A percentile compares a stretch with the other conserved stretches of the same genome.
Conservation (phyloP, 495 filamentous ascomycete species). For the Aspergillus ellipticus region DNA sequence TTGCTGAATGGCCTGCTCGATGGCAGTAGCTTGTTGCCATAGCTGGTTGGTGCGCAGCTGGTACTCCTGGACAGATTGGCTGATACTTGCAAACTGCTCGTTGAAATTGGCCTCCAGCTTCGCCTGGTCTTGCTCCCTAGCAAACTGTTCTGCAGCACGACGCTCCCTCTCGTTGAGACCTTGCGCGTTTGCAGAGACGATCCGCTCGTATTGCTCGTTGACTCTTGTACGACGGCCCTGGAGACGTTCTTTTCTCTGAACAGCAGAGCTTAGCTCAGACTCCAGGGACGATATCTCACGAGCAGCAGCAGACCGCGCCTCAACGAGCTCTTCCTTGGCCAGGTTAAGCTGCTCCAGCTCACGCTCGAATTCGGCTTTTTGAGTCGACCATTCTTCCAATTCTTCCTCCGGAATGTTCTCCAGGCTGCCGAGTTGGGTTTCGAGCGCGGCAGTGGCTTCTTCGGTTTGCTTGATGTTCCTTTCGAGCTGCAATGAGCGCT, state of each 20-base stretch:
- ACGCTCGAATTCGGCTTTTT: slow-evolving; percentile 58
- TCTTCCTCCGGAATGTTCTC: slow-evolving; percentile 68
- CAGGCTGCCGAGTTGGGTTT: slow-evolving; percentile 61
- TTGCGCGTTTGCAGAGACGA: slow-evolving; percentile 70
- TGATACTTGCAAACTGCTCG: slow-evolving; percentile 44
- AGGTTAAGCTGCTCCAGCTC: slow-evolving; percentile 61
- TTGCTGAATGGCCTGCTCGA: slow-evolving; percentile 46
- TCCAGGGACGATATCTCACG: slow-evolving; percentile 61
- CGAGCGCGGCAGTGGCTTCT: slow-evolving; percentile 60
- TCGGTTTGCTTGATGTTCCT: slow-evolving; percentile 81
- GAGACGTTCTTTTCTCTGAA: slow-evolving; percentile 76
- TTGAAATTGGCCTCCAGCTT: slow-evolving; percentile 50
- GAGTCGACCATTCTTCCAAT: slow-evolving; percentile 53
- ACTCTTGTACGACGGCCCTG: slow-evolving; percentile 70
- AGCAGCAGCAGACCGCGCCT: slow-evolving; percentile 60
- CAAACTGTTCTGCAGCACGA: slow-evolving; percentile 63
- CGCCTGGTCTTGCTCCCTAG: slow-evolving; percentile 59
- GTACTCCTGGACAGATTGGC: slow-evolving; percentile 45
- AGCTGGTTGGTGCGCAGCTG: slow-evolving; percentile 44
- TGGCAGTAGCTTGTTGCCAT: slow-evolving; percentile 45
- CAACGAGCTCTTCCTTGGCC: slow-evolving; percentile 55
- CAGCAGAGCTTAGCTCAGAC: slow-evolving; percentile 60
- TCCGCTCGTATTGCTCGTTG: slow-evolving; percentile 72
- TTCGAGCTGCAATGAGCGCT: slow-evolving; percentile 72
- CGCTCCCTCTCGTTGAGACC: slow-evolving; percentile 72